Evolutionary conservation across 2,329 filamentous ascomycete species (phyloP), one percentile per base, ranked within the genome.

Genomic region (Trichophyton mentagrophytes): DNA sequence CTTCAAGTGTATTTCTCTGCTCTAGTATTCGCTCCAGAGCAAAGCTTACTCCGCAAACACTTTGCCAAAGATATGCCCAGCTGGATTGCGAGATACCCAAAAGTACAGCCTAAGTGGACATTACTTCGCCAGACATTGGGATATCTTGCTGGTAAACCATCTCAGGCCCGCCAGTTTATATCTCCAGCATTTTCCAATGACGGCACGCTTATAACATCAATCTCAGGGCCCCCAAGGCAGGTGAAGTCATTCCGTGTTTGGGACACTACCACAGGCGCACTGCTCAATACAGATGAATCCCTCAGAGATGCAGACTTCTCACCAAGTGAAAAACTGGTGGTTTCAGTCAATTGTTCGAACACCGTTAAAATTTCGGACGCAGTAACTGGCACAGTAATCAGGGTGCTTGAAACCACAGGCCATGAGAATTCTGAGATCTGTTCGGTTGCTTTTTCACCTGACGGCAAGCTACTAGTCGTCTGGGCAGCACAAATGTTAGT

Each of bases 1-100:
- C 69, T 76, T 25, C 71, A 75, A 63, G 51, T 71, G 15, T 74
- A 75, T 62, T 66, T 17, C 25, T 69, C 68, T 8, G 73, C 69
- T 3, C 61, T 74, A 0, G 49, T 70, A 13, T 75, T 74, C 61
- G 62, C 65, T 25, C 72, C 72, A n/a, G 11, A 25, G 57, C 44
- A 60, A 59, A 69, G 67, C 57, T 61, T 68, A 11, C 62, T 73
- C 27, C 63, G 67, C 57, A 64, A 64, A 36, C 56, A 57, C 3
- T 72, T 70, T 63, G 8, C 60, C 27, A 25, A 56, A 27, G 38
- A 65, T 11, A 38, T 68, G 8, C 62, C 66, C 8, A 25, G 51
- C 38, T 66, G 63, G 62, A 64, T 69, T 30, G 22, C 13, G 25
- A 27, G 17, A 30, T 33, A n/a, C 11, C 53, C 53, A 36, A 30